Evolutionary conservation across 1,284 basidiomycete species (phyloP).

Genomic region (Microbotryomycetes sp.): DNA sequence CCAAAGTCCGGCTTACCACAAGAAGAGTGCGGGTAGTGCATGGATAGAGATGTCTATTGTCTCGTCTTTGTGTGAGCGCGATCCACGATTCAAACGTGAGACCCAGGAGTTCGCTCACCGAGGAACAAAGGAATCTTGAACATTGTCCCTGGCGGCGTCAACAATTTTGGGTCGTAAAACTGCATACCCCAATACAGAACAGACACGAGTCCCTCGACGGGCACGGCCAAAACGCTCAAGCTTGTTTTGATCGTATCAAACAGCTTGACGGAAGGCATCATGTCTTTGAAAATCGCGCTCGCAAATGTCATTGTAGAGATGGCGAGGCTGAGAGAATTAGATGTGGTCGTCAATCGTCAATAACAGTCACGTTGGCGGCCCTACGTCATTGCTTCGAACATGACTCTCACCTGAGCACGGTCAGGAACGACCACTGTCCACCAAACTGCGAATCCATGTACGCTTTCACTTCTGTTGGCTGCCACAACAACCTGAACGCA

Average conservation of each 20-base stretch:
- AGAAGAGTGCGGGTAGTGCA: constrained; percentile 18
- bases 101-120: too few species aligned
- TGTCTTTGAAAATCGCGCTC: constrained; percentile 25
- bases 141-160: constrained; percentile 19
- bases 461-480: not conserved
- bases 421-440: constrained; percentile 5
- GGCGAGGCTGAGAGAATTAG: constrained; percentile 10
- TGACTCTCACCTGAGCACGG: constrained; percentile 4
- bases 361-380: too few species aligned
- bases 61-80: too few species aligned
- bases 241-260: constrained; percentile 21
- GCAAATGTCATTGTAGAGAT: constrained; percentile 16
- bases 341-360: not conserved
- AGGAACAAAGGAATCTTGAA: constrained; percentile 24
- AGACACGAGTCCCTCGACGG: constrained; percentile 30
- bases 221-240: constrained; percentile 20
- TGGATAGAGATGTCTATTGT: constrained; percentile 11
- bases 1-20: constrained; percentile 11
- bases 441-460: constrained; percentile 7
- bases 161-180: constrained; percentile 21
- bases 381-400: not conserved
- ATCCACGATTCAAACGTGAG: too few species aligned
- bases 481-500: constrained; percentile 1
- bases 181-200: constrained; percentile 28
- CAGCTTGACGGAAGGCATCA: constrained; percentile 11